Evolutionary conservation across 1,284 basidiomycete species (phyloP), one percentile per base, ranked within the genome.

Genomic region (Chalciporus sp.): DNA sequence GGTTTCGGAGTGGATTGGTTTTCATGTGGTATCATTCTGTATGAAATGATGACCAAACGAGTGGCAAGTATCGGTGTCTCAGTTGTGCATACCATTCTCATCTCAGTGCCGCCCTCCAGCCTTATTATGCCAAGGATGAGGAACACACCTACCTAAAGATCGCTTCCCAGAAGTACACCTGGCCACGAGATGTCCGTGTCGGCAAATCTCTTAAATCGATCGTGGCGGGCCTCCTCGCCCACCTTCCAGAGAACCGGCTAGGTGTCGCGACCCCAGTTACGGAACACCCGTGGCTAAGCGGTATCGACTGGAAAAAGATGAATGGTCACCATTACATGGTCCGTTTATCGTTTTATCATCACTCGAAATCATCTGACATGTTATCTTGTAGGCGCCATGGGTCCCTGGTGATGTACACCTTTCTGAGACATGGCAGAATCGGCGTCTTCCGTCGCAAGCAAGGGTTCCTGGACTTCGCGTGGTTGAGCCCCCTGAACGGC

Each of bases 1-100:
- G 83, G 83, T 2, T 72, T 76, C 2, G 81, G 84, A 41, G 77
- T 90, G 35, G 91, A 93, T 67, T 90, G 91, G 76, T 94, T 88
- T 85, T 79, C 84, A 39, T 81, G 80, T 39, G 92, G 88, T 1
- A 77, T 89, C 26, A 83, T 87, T 53, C 73, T 94, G 55, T 94
- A 83, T 61, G 89, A 93, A 58, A 86, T 94, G 81, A 72, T 85
- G 2, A 85, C 85, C 41, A 79, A 81, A 37, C 74, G 76, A 55
- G 65, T 86, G 56, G 82, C 77, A 59, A 57, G 78, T 71, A 6
- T 17, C 28, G 5, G 23, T 43, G 26, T 49, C 51, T 46, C 19
- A 17, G 19, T 29, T 27, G 2, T 7, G 20, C 5, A 29, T 14
- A 43, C 12, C 2, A 26, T 28, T 17, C 42, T 51, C 17, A 33